Conservation (phyloP, 2,329 filamentous ascomycete genomes). For the Aspergillus fumigatus region DNA sequence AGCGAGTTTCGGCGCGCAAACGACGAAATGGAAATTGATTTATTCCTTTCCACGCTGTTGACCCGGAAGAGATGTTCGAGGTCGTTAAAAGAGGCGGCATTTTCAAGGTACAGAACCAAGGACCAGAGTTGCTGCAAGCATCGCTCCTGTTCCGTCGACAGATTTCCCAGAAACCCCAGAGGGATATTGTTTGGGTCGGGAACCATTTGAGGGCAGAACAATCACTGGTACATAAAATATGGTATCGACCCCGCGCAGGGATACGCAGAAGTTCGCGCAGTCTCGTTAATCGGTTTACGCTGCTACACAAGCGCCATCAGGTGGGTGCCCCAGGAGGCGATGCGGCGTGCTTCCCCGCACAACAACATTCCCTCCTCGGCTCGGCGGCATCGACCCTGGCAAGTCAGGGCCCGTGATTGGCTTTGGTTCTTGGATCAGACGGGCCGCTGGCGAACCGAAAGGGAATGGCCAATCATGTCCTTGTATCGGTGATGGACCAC, state of each 20-base stretch:
- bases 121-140: slow-evolving; percentile 82
- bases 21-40: slow-evolving; percentile 22
- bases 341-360: background rate
- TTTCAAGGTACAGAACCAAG: slow-evolving; percentile 54
- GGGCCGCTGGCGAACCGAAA: background rate
- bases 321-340: background rate
- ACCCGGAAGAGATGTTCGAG: slow-evolving; percentile 43
- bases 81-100: slow-evolving; percentile 57
- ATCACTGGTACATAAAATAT: background rate
- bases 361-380: background rate
- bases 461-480: background rate
- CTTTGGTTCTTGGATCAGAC: background rate
- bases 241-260: background rate
- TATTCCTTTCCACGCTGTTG: slow-evolving; percentile 31
- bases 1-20: slow-evolving; percentile 33
- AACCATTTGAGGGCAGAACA: background rate
- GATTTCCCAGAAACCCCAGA: slow-evolving; percentile 67
- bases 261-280: background rate
- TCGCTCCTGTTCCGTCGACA: slow-evolving; percentile 75
- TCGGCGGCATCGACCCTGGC: slow-evolving; percentile 30
- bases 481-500: too few relatives aligned
- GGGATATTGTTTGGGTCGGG: background rate
- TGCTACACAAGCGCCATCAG: background rate
- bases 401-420: background rate
- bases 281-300: background rate